Evolutionary conservation across 2,329 filamentous ascomycete species (phyloP), one percentile per base, ranked within the genome.

Genomic region (Calonectria montana): DNA sequence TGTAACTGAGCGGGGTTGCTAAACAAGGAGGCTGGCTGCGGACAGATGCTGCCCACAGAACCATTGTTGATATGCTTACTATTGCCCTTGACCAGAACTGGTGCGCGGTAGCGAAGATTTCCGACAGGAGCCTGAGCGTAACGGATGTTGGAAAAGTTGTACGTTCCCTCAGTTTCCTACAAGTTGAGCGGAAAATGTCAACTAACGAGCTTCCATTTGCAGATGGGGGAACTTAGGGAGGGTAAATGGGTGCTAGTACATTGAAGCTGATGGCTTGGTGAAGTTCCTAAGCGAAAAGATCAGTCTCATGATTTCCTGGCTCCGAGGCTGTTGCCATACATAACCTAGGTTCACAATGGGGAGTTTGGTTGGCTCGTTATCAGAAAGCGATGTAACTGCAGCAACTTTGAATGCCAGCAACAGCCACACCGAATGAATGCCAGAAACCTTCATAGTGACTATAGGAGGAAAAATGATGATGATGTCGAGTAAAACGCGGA

Each of bases 111-210:
- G 2, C 77, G 72, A 16, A 78, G 69, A 13, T 72, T 57, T 13
- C 65, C 75, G 2, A 71, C 63, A 5, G 77, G 77, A 8, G 75
- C 50, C 18, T 70, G 69, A 4, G 75, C 77, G 45, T 74, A 79
- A 8, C 76, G 73, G 25, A 79, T 77, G 37, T 80, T 78, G 15
- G 73, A 75, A 65, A 79, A 80, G 43, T 72, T 78, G 62, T 78
- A 80, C 12, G 72, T 47, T 12, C 71, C 55, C 8, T 35, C 31
- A 35, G 31, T 35, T 35, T 35, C 31, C 31, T 35, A 35, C 31
- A 35, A 35, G 31, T 35, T 12, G 31, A 35, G 13, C 10, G 31
- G 31, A 35, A 35, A 35, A 9, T 35, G 31, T 35, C 10, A 35
- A 35, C 31, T 9, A 35, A 35, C 10, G 10, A 35, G 31, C 31